These are phyloP conservation scores for Sphaerulina vaccinii DNA, from an alignment of 2,329 filamentous ascomycete species.

Conservation along the genomic window DNA sequence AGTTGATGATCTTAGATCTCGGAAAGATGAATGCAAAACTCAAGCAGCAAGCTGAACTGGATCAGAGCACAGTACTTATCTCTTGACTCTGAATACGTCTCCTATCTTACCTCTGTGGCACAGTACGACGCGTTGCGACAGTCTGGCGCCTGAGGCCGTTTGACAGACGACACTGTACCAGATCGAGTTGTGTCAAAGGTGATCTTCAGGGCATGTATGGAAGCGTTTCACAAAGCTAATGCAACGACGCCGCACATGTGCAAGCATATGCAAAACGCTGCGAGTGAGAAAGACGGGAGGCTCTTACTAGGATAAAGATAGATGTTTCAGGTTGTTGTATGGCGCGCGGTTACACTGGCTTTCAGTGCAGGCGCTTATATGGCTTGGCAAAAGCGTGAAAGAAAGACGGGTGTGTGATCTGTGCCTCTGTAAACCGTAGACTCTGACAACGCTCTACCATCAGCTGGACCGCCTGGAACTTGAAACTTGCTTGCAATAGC, in stretches of 20 bases:
- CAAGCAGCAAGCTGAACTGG: neutral
- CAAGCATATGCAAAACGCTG: constrained; percentile 5
- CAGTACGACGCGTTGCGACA: constrained; percentile 1
- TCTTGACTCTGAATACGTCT: constrained; percentile 1
- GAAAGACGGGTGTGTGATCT: neutral
- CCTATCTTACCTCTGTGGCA: constrained; percentile 1
- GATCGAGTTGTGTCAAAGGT: neutral
- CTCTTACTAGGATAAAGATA: constrained; percentile 7
- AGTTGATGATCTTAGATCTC: neutral
- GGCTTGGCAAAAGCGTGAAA: neutral
- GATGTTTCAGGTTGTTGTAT: constrained; percentile 10
- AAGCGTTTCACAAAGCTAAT: constrained; percentile 3
- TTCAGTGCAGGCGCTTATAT: constrained; percentile 10
- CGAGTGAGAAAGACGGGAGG: constrained; percentile 4
- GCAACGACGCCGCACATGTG: constrained; percentile 8
- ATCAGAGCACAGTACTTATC: constrained; percentile 6
- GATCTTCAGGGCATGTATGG: constrained; percentile 10
- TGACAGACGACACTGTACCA: constrained; percentile 1
- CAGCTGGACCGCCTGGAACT: too few relatives aligned
- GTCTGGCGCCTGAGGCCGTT: constrained; percentile 9
- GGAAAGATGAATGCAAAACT: neutral
- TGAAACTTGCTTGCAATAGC: neutral
- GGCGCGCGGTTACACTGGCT: constrained; percentile 12
- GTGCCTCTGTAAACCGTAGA: neutral
- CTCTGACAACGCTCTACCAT: too few relatives aligned